phyloP scores from a whole-genome alignment of 139 green algal species.

The Closterium sp. region DNA sequence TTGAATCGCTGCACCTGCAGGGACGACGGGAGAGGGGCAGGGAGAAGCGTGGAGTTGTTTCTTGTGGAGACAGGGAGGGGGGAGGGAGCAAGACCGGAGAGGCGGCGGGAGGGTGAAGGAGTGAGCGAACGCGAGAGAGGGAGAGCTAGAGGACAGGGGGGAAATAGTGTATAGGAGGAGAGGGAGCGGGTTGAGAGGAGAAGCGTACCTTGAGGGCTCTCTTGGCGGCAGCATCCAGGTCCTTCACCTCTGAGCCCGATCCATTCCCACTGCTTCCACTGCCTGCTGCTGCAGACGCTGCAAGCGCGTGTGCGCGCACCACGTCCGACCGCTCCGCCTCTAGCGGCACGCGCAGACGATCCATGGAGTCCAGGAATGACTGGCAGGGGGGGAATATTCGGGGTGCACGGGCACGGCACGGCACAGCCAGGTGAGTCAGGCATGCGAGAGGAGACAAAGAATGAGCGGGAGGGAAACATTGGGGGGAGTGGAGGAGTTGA shows the following conservation, averaged over 20 bases:
- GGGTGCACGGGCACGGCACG: too few relatives aligned
- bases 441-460: background rate
- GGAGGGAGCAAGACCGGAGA: background rate
- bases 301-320: background rate
- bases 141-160: background rate
- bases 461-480: too few relatives aligned
- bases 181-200: background rate
- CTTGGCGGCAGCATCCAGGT: background rate
- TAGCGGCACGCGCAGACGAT: background rate
- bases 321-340: background rate
- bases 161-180: background rate
- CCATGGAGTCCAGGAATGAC: background rate
- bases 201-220: background rate
- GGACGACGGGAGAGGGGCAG: too few relatives aligned
- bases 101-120: background rate
- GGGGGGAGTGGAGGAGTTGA: too few relatives aligned
- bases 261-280: background rate
- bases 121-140: background rate
- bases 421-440: background rate
- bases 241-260: background rate
- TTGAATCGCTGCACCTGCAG: constrained; percentile 38
- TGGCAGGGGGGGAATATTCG: background rate
- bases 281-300: background rate
- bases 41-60: background rate
- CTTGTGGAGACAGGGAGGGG: background rate